Conservation (phyloP, 2,329 filamentous ascomycete genomes). For the Metarhizium guizhouense region DNA sequence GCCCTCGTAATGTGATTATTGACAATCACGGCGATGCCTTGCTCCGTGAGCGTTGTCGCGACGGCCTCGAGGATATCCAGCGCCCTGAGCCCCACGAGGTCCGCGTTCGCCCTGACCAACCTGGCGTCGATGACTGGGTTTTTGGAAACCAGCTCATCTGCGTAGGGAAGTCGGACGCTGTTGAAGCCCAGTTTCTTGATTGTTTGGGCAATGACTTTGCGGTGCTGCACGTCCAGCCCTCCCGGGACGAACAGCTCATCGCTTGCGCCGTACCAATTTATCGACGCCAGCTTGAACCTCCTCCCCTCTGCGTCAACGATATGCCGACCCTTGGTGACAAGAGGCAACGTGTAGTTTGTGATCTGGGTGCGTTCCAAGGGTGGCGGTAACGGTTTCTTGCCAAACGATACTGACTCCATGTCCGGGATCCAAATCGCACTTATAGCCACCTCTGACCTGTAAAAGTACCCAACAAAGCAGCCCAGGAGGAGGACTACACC, state of each 20-base stretch:
- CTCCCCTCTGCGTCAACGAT: constrained; percentile 48
- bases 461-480: constrained; percentile 24
- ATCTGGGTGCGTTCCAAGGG: constrained; percentile 35
- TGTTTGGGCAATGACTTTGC: constrained; percentile 47
- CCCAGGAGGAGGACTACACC: constrained; percentile 19
- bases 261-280: constrained; percentile 66
- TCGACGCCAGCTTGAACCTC: constrained; percentile 52
- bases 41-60: constrained; percentile 49
- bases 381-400: constrained; percentile 36
- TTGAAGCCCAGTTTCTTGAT: constrained; percentile 59
- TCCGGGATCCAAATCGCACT: constrained; percentile 41
- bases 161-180: constrained; percentile 59
- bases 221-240: constrained; percentile 55
- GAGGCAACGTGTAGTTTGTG: constrained; percentile 42
- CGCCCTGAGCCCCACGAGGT: constrained; percentile 46
- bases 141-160: constrained; percentile 55
- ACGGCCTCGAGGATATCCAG: constrained; percentile 54
- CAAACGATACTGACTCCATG: constrained; percentile 34
- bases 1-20: constrained; percentile 65
- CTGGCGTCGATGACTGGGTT: constrained; percentile 45
- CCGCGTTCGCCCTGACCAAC: constrained; percentile 48
- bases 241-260: constrained; percentile 57
- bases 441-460: constrained; percentile 35
- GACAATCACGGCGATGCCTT: constrained; percentile 54
- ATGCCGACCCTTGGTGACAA: constrained; percentile 50